Conservation (phyloP, 129 eudicot species). For the Lonicera japonica region DNA sequence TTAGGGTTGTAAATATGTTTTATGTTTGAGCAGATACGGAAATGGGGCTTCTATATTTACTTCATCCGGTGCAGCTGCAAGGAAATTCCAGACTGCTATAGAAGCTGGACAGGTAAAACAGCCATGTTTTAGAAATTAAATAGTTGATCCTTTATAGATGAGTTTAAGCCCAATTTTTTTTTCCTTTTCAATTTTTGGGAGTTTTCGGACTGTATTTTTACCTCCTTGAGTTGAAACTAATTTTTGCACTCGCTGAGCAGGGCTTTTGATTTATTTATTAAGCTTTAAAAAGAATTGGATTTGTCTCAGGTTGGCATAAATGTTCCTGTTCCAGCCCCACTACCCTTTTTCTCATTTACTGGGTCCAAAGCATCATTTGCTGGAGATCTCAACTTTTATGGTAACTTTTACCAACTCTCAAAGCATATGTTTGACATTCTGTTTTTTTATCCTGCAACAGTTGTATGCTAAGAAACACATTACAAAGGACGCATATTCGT, state of each 20-base stretch:
- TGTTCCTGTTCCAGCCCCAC: conserved; percentile 92
- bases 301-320: conserved; percentile 78
- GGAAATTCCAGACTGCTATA: conserved; percentile 90
- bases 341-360: conserved; percentile 93
- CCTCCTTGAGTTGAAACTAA: neutral
- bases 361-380: conserved; percentile 97
- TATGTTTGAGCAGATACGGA: conserved; percentile 53
- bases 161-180: neutral
- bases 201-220: neutral
- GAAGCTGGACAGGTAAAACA: conserved; percentile 93
- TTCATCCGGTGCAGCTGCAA: conserved; percentile 90
- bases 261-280: neutral
- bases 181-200: neutral
- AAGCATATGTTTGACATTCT: no score
- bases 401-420: conserved; percentile 20
- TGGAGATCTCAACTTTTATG: conserved; percentile 92
- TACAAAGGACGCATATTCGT: no score
- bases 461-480: no score
- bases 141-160: neutral
- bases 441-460: neutral
- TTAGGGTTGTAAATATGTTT: neutral
- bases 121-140: neutral
- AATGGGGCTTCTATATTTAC: conserved; percentile 98
- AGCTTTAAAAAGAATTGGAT: neutral
- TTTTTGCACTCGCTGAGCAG: neutral